Base-by-base conservation (phyloP, 495 filamentous ascomycete species). In the Tuber calosporum region DNA sequence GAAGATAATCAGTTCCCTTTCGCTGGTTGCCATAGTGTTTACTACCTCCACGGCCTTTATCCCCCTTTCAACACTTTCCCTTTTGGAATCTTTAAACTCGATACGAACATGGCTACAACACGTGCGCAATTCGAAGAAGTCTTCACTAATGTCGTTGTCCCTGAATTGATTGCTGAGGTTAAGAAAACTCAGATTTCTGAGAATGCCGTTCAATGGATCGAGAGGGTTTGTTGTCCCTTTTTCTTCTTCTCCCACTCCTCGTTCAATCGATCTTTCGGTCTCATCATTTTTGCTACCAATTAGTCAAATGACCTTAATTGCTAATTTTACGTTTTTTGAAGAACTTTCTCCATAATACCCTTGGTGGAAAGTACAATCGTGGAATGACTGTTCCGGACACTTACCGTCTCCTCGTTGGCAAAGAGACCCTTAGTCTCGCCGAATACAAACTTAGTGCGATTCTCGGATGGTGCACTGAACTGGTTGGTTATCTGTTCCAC, bases 371-470 rank as follows among this genome's bases (percentile, higher is more conserved):
- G 88, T 94, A 93, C 86, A 99, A 98, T 86, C 92, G 95, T 77
- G 95, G 96, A 83, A 95, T 99, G 89, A 97, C 95, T 69, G 93
- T 97, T 68, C 91, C 94, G 73, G 95, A 99, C 85, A 94, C 93
- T 68, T 88, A 89, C 71, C 89, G 91, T 75, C 82, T 95, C 78
- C 90, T 99, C 70, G 88, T 93, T 76, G 84, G 88, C 81, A 85
- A 89, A 72, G 77, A 75, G 41, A 85, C 90, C 72, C 88, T 97
- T 72, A 87, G 85, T 69, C 85, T 89, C 45, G 88, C 96, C 72
- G 91, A 97, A 83, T 94, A 92, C 85, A 92, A 93, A 85, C 84
- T 90, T 70, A 85, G 94, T 70, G 91, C 92, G 58, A 89, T 91
- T 26, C 87, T 99, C 67, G 95, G 95, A 74, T 99, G 95, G 95